Evolutionary conservation across 257 asterid genomes (phyloP), one percentile per base, ranked within the genome.

Genomic region (Salvia splendens): DNA sequence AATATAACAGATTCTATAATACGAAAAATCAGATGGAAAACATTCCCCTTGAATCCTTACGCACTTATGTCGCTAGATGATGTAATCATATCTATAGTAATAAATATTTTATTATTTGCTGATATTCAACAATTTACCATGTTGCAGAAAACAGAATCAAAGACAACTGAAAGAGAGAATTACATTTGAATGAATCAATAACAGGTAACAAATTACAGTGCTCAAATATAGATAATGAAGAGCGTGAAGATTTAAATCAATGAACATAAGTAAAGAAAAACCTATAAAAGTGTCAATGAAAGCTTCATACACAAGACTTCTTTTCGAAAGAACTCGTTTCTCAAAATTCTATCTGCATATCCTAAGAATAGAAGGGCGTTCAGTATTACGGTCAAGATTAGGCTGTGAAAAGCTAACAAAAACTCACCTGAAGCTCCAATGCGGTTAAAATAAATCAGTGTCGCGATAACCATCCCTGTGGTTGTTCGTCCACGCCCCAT

Each of bases 401-500:
- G 50, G 67, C 41, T 57, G 62, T 14, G 55, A 48, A 51, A 60
- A 68, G 77, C 61, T 1, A 81, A 66, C 57, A 56, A 59, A 63
- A 60, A 41, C 49, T 66, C 81, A 92, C 98, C 98, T 83, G 95
- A 89, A 79, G 94, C 94, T 67, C 97, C 97, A 67, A 83, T 89
- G 72, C 98, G 97, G 76, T 82, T 87, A 64, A 92, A 84, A 84
- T 86, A 86, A 74, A 88, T 81, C 79, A 89, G 74, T 52, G 97
- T 92, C 6, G 98, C 97, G 61, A 92, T 89, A 89, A 92, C 98
- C 98, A 92, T 92, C 72, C 98, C 98, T 28, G 98, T 92, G 49
- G 98, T 92, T 47, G 98, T 92, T 67, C 98, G 83, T 69, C 98
- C 98, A 42, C 98, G 97, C 33, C 98, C 98, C 98, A 92, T 92